Evolutionary conservation across 768 basidiomycete genomes (phyloP).

Genomic region (Phlebiopsis flavidoalba): DNA sequence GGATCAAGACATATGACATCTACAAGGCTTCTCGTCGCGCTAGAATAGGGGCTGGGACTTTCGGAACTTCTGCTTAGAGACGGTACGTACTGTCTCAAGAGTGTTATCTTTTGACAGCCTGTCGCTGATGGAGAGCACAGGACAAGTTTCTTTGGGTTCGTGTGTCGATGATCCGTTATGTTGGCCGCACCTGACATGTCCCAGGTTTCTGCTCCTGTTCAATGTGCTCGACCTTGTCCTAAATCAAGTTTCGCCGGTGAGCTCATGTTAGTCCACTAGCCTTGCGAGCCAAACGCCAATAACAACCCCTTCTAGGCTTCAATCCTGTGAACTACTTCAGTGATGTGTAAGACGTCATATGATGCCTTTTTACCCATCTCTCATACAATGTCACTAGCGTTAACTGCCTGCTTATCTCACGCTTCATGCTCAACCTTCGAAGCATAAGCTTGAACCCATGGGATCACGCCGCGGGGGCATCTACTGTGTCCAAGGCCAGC

Average conservation of each 20-base stretch:
- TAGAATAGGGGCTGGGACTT: background rate
- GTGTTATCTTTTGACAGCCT: background rate
- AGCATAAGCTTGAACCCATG: background rate
- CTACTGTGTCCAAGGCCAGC: background rate
- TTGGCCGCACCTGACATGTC: background rate
- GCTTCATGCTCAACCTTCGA: constrained; percentile 15
- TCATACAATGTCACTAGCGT: background rate
- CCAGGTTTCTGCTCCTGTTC: constrained; percentile 5
- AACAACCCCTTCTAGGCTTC: background rate
- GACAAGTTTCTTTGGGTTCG: constrained; percentile 2
- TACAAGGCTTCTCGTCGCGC: background rate
- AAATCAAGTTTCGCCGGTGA: background rate
- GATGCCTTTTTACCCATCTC: background rate
- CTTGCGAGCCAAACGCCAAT: no score
- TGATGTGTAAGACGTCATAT: background rate
- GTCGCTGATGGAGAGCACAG: background rate
- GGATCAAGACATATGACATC: constrained; percentile 6
- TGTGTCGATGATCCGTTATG: no score
- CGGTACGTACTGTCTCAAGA: background rate
- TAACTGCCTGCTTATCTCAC: constrained; percentile 11
- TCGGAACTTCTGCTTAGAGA: constrained; percentile 7
- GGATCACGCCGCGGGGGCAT: background rate
- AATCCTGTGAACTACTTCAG: constrained; percentile 9
- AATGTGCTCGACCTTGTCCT: constrained; percentile 4
- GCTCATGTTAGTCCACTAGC: background rate